These are phyloP conservation scores for Fonsecaea erecta DNA, from an alignment of 2,329 filamentous ascomycete species.

Conservation along the genomic window DNA sequence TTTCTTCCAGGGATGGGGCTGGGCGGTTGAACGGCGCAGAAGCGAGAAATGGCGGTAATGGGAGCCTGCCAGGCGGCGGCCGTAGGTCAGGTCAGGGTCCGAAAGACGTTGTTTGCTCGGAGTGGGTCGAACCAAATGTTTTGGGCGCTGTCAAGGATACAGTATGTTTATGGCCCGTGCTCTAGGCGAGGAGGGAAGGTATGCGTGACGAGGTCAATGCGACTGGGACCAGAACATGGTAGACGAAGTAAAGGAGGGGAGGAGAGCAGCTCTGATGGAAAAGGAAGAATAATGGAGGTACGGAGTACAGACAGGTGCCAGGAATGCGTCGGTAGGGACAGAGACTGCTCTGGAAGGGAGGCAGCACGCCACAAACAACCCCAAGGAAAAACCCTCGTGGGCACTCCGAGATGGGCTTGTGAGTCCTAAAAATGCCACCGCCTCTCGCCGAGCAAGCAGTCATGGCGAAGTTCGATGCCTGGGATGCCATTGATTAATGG, in stretches of 20 bases:
- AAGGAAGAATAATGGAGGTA: not conserved
- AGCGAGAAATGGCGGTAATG: conserved; percentile 18
- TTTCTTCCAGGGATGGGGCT: not conserved
- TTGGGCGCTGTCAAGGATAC: not conserved
- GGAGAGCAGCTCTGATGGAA: not conserved
- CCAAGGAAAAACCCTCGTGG: conserved; percentile 17
- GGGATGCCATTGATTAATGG: not conserved
- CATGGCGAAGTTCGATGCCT: conserved; percentile 4
- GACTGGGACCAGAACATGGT: not conserved
- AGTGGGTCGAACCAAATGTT: not conserved
- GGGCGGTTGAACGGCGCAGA: not conserved
- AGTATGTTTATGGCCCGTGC: not conserved
- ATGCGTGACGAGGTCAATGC: not conserved
- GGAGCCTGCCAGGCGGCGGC: conserved; percentile 9
- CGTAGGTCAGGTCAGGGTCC: not conserved
- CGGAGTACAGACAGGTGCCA: too few relatives aligned
- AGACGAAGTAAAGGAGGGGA: not conserved
- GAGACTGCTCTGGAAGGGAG: not conserved
- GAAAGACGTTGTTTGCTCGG: not conserved
- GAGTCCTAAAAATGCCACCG: conserved; percentile 14
- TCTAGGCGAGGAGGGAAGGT: not conserved
- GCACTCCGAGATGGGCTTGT: not conserved
- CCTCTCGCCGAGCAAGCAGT: not conserved
- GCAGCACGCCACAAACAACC: conserved; percentile 6
- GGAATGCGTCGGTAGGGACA: conserved; percentile 7